Percentiles rank a stretch among this genome's conserved stretches.
Evolutionary conservation across 257 asterid genomes (phyloP).

Genomic region (Solanum sitiens): DNA sequence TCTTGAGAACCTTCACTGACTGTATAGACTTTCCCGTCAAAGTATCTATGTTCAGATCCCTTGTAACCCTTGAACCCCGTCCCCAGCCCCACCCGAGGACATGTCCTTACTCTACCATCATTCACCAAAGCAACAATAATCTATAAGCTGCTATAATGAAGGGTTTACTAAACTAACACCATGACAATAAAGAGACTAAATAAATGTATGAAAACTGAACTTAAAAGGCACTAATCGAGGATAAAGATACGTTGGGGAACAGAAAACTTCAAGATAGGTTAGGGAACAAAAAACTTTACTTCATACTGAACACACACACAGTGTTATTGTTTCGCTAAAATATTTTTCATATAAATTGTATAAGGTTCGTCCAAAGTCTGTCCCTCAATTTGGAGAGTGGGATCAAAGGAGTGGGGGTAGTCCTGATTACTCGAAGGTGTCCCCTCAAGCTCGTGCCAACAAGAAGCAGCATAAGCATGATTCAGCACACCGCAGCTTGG

Average conservation of each 20-base stretch:
- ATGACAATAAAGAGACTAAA: neutral
- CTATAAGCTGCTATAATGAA: neutral
- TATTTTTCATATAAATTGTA: neutral
- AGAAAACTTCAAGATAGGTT: neutral
- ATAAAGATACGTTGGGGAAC: neutral
- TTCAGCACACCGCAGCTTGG: slow-evolving; percentile 17
- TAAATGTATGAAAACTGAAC: neutral
- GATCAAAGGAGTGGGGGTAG: slow-evolving; percentile 20
- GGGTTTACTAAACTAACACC: neutral
- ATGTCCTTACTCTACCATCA: neutral
- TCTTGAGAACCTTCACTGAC: neutral
- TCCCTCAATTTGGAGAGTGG: slow-evolving; percentile 49
- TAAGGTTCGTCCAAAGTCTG: slow-evolving; percentile 12
- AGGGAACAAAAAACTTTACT: neutral
- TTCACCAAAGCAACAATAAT: neutral
- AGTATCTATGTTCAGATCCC: neutral
- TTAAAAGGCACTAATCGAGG: neutral
- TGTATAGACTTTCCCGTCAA: neutral
- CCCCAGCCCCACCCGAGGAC: neutral
- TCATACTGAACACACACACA: neutral
- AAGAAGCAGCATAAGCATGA: slow-evolving; percentile 22
- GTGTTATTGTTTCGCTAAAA: neutral
- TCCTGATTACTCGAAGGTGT: slow-evolving; percentile 30
- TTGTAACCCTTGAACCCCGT: neutral
- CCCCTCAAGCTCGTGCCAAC: slow-evolving; percentile 30